Base-by-base conservation (phyloP, 208 protist genomes). In the Acanthamoeba triangularis region DNA sequence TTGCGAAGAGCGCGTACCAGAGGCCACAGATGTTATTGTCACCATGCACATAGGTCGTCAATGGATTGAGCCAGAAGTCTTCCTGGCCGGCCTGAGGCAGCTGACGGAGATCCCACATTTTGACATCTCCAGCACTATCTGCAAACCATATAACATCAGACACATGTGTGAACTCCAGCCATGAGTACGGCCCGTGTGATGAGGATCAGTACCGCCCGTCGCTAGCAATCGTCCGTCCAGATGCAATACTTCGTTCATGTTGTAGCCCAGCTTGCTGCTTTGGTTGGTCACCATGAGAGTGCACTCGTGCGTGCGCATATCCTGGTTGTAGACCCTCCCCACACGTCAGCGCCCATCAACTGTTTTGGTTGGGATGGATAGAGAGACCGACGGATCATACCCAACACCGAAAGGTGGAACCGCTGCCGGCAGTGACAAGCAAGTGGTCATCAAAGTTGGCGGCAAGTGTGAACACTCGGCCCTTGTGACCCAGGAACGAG, bases 401-500 rank as follows among this genome's bases (percentile, higher is more conserved):
- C 74, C 74, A 84, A 47, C 33, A 54, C 33, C 74, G 74, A 25
- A 84, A 84, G 44, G 74, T 84, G 16, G 37, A 20, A 3, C 74
- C 74, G 74, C 74, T 84, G 16, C 74, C 74, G 13, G 74, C 74
- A 47, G 37, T 84, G 25, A 84, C 74, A 7, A 84, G 44, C 11
- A 84, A 25, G 23, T 84, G 14, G 14, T 84, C 74, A 20, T 84
- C 30, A 25, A 52, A 52, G 33, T 41, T 54, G 33, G 74, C 74
- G 25, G 33, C 74, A 8, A 84, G 33, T 14, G 33, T 84, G 44
- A 84, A 84, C 33, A 84, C 74, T 10, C 74, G 33, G 6, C 74
- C 74, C 44, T 84, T 84, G 44, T 84, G 74, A 14, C 74, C 74
- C 18, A 37, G 33, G 23, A 84, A 84, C 0, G 74, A 41, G 14